These are phyloP conservation scores for Naganishia cerealis DNA, from an alignment of 1,284 basidiomycete genomes.

Conservation along the genomic window DNA sequence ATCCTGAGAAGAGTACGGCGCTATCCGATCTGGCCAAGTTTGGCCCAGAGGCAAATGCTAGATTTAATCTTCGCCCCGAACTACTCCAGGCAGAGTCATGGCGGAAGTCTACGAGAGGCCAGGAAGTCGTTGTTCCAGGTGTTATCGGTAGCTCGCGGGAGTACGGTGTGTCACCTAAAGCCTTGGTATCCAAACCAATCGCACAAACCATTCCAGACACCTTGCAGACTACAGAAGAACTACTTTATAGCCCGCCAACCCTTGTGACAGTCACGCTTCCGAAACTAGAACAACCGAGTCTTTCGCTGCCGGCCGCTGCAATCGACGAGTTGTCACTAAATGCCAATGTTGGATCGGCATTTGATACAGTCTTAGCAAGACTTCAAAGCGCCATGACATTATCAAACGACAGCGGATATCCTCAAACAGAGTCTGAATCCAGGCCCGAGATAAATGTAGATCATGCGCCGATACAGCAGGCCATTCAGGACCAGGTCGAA, in stretches of 20 bases:
- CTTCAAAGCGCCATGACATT: slow-evolving; percentile 14
- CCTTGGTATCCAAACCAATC: not conserved
- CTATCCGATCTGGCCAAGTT: slow-evolving; percentile 10
- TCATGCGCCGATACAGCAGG: not conserved
- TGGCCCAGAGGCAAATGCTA: not conserved
- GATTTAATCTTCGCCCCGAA: slow-evolving; percentile 25
- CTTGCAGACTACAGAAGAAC: slow-evolving; percentile 16
- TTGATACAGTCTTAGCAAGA: slow-evolving; percentile 17
- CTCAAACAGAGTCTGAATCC: not conserved
- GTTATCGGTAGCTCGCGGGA: slow-evolving; percentile 22
- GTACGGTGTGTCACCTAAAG: not conserved
- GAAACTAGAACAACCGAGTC: not conserved
- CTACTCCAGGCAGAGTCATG: slow-evolving; percentile 29
- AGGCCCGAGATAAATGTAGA: not conserved
- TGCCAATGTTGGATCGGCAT: slow-evolving; percentile 12
- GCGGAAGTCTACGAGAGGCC: slow-evolving; percentile 27
- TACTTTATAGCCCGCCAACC: slow-evolving; percentile 9
- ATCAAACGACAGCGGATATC: slow-evolving; percentile 9
- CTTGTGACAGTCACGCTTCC: slow-evolving; percentile 4
- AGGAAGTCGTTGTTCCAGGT: slow-evolving; percentile 21
- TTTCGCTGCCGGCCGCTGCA: not conserved
- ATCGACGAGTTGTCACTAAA: not conserved
- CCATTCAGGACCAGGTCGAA: not conserved
- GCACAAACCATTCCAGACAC: slow-evolving; percentile 14
- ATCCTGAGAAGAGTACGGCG: slow-evolving; percentile 17